These are phyloP conservation scores for Microsporum canis DNA, from an alignment of 2,329 filamentous ascomycete species.

Conservation along the genomic window DNA sequence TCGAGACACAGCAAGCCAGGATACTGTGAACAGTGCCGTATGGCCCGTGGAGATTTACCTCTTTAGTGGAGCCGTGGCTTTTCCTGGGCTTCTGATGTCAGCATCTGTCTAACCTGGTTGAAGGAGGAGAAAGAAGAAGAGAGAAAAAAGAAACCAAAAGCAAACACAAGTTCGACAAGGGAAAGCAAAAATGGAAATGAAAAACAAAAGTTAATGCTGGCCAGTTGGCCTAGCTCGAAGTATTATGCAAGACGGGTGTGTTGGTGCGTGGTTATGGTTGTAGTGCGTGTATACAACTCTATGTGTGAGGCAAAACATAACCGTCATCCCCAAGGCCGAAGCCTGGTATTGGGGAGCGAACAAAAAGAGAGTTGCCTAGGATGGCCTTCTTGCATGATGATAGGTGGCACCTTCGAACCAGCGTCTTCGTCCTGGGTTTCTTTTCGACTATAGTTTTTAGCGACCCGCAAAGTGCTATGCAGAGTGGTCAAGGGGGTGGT, in stretches of 20 bases:
- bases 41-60: constrained; percentile 3
- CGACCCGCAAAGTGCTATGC: not conserved
- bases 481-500: not conserved
- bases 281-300: not conserved
- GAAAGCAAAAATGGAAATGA: not conserved
- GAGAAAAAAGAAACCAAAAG: not conserved
- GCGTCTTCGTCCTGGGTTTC: not conserved
- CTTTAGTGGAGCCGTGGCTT: not conserved
- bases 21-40: constrained; percentile 3
- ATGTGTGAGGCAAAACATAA: not conserved
- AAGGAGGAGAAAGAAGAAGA: not conserved
- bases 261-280: not conserved
- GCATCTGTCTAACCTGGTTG: not conserved
- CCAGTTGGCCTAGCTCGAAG: not conserved
- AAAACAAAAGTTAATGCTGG: not conserved
- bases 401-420: not conserved
- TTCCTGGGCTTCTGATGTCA: constrained; percentile 1
- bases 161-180: not conserved
- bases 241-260: not conserved
- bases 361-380: not conserved
- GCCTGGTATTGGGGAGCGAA: not conserved
- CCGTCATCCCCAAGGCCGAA: not conserved
- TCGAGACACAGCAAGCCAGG: not conserved
- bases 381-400: not conserved
- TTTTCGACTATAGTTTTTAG: not conserved